phyloP scores from a whole-genome alignment of 75 land plant genomes.

The Selaginella tamariscina region DNA sequence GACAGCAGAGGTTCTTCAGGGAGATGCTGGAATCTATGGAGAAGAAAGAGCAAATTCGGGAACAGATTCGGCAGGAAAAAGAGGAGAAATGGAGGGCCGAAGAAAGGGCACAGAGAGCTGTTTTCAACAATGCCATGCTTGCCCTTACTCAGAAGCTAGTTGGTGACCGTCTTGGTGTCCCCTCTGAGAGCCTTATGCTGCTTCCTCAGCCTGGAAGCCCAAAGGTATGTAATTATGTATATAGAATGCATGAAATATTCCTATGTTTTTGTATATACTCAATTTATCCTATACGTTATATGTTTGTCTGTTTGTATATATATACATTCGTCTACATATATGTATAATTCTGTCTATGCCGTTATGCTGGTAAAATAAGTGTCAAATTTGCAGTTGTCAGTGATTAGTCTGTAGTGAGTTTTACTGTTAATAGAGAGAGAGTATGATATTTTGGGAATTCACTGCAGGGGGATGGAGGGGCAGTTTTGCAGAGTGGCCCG shows the following conservation, averaged over 20 bases:
- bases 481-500: slow-evolving; percentile 16
- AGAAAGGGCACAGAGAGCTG: slow-evolving; percentile 31
- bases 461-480: slow-evolving; percentile 7
- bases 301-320: too few species aligned
- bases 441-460: too few species aligned
- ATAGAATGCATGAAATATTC: too few species aligned
- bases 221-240: too few species aligned
- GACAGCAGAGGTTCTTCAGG: slow-evolving; percentile 27
- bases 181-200: background rate
- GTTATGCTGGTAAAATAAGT: too few species aligned
- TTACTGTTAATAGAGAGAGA: too few species aligned
- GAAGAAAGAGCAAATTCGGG: slow-evolving; percentile 31
- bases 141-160: slow-evolving; percentile 37
- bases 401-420: too few species aligned
- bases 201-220: background rate
- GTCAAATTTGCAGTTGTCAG: too few species aligned
- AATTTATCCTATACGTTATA: too few species aligned
- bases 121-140: slow-evolving; percentile 40
- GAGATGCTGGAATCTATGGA: slow-evolving; percentile 29
- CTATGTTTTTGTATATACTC: too few species aligned
- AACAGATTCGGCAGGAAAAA: slow-evolving; percentile 36
- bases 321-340: too few species aligned
- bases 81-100: slow-evolving; percentile 46
- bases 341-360: too few species aligned
- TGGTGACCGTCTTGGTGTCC: slow-evolving; percentile 14